phyloP scores from a whole-genome alignment of 2,329 filamentous ascomycete genomes.

The Nothomitra cinnamomea region DNA sequence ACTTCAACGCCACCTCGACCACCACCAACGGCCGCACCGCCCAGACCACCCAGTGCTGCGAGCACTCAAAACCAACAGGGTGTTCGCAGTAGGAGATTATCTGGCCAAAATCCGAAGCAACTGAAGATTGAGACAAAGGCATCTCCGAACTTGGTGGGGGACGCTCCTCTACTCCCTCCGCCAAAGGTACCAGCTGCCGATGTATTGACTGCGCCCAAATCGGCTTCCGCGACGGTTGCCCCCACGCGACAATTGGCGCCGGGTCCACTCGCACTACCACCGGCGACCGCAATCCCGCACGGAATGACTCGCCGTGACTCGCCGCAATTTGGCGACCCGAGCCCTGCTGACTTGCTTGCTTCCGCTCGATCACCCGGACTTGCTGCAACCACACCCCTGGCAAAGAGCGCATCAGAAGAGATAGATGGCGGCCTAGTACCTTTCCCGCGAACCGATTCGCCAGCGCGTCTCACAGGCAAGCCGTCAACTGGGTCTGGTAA shows the following conservation, averaged over 20 bases:
- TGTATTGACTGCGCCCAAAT: conserved; percentile 10
- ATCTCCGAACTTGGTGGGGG: conserved; percentile 16
- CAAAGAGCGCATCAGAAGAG: not conserved
- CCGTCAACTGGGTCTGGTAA: not conserved
- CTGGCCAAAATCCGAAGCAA: conserved; percentile 62
- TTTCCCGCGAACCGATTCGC: not conserved
- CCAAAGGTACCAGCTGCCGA: conserved; percentile 11
- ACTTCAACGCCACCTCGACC: conserved; percentile 14
- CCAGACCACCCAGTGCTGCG: conserved; percentile 25
- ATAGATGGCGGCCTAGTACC: not conserved
- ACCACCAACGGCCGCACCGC: conserved; percentile 9
- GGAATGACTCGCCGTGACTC: not conserved
- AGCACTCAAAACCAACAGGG: conserved; percentile 23
- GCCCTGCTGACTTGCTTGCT: not conserved
- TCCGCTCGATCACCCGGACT: not conserved
- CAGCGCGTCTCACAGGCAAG: not conserved
- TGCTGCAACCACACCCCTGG: not conserved
- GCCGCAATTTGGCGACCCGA: not conserved
- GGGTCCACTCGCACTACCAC: not conserved
- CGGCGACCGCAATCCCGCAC: not conserved
- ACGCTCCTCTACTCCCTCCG: conserved; percentile 14
- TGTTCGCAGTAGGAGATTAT: conserved; percentile 62
- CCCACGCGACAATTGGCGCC: not conserved
- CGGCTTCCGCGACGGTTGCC: conserved; percentile 1
- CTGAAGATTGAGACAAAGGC: conserved; percentile 65